Evolutionary conservation across 495 filamentous ascomycete species (phyloP).

Genomic region (Durotheca rogersii): DNA sequence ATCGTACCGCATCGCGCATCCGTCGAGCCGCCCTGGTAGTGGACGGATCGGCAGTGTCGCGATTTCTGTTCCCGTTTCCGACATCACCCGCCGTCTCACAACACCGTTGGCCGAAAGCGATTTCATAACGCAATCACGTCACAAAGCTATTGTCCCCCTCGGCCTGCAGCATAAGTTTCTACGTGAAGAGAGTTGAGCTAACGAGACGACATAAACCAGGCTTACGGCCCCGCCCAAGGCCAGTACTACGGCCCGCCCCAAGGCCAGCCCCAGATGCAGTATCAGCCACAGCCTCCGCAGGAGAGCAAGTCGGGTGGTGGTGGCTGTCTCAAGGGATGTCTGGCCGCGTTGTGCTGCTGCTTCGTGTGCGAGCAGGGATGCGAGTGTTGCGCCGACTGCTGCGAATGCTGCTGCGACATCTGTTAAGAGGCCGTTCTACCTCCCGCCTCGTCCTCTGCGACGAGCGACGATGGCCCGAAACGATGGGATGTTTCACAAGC

Average conservation of each 20-base stretch:
- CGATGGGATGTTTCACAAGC: conserved; percentile 9
- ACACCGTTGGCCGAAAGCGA: no score
- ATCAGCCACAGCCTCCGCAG: conserved; percentile 60
- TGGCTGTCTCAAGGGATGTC: conserved; percentile 65
- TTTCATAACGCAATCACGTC: neutral
- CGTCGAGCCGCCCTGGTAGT: conserved; percentile 1
- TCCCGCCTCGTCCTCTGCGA: neutral
- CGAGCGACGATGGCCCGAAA: conserved; percentile 16
- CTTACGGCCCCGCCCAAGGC: conserved; percentile 34
- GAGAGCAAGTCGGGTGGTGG: conserved; percentile 47
- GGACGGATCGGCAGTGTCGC: conserved; percentile 6
- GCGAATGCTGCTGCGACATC: conserved; percentile 63
- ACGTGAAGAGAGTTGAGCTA: conserved; percentile 8
- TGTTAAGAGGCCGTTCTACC: conserved; percentile 31
- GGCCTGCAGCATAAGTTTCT: neutral
- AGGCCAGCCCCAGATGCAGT: conserved; percentile 48
- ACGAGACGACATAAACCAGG: conserved; percentile 20
- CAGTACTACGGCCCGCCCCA: conserved; percentile 29
- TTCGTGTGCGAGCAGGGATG: conserved; percentile 77
- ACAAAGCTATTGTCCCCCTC: conserved; percentile 1
- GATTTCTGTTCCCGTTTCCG: no score
- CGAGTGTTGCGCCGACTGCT: conserved; percentile 73
- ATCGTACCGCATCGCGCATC: conserved; percentile 4
- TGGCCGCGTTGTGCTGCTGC: conserved; percentile 73
- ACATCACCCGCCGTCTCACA: no score